Evolutionary conservation across 2,329 filamentous ascomycete species (phyloP), one percentile per base, ranked within the genome.

Genomic region (Bipolaris victoriae): DNA sequence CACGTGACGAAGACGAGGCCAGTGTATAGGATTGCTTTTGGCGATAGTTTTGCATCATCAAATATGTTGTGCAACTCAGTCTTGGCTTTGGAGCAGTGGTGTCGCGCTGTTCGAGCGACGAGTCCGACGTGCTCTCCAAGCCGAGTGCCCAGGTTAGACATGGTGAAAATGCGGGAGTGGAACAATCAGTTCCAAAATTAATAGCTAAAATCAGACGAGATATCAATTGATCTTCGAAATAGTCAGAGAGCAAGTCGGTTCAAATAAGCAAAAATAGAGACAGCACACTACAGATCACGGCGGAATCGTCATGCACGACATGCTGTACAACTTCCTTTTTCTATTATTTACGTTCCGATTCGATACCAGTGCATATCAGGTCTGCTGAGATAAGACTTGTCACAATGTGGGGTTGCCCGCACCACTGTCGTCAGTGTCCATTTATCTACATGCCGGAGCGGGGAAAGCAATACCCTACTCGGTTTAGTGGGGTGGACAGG

Each of bases 1-100:
- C 71, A 61, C 20, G 76, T 60, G 10, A 72, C 51, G 22, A 76
- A 52, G 41, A 74, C 20, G 4, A 79, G 55, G 10, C 73, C 46
- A 15, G 72, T 68, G 45, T 77, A 77, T 7, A 75, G 57, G 2
- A 66, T 35, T 15, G 55, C 51, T 48, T 68, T 66, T 22, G 65
- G 62, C 51, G 67, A 52, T 31, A 64, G 37, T 18, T 60, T 26
- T 5, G 46, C 29, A 1, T 61, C 22, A 29, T 60, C 18, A 1
- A 66, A 18, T 2, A 29, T 26, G 1, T 29, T 45, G 26, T 49
- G 46, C 11, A 68, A 11, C 5, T 57, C 60, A 7, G 36, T 13
- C 26, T 63, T 50, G 11, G 44, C 49, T 24, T 43, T 48, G 54
- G 53, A 55, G 51, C 54, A 71, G n/a, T 59, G 61, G 9, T 62